Evolutionary conservation across 495 filamentous ascomycete genomes (phyloP).

Genomic region (Tetracladium marchalianum): DNA sequence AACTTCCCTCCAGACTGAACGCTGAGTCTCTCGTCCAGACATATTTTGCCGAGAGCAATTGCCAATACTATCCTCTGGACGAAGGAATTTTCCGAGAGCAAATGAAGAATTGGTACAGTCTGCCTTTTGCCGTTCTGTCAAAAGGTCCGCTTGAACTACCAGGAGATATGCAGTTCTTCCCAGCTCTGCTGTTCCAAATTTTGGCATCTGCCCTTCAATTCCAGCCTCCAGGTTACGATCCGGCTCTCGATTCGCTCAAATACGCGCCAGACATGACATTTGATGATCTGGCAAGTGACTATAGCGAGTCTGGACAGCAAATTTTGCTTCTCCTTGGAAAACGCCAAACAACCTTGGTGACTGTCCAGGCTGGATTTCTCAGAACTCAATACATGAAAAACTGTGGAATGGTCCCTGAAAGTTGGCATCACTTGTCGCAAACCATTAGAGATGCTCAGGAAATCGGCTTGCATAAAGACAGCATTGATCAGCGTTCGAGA

Average conservation of each 20-base stretch:
- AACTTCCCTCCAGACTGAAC: conserved; percentile 41
- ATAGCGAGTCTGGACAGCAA: conserved; percentile 44
- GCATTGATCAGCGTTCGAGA: conserved; percentile 27
- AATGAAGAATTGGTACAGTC: conserved; percentile 39
- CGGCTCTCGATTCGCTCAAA: conserved; percentile 39
- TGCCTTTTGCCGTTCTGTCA: conserved; percentile 34
- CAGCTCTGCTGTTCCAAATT: conserved; percentile 47
- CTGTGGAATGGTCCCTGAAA: conserved; percentile 37
- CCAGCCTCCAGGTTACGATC: conserved; percentile 35
- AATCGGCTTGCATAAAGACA: conserved; percentile 47
- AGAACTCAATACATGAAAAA: conserved; percentile 39
- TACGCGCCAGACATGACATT: conserved; percentile 50
- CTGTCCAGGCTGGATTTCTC: conserved; percentile 46
- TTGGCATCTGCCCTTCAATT: conserved; percentile 44
- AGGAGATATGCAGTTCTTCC: conserved; percentile 38
- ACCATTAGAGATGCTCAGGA: conserved; percentile 53
- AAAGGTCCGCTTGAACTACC: conserved; percentile 31
- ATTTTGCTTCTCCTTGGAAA: conserved; percentile 45
- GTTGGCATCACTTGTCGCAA: conserved; percentile 50
- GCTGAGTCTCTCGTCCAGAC: conserved; percentile 41
- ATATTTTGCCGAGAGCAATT: conserved; percentile 49
- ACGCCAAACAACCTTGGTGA: conserved; percentile 40
- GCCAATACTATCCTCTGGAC: conserved; percentile 48
- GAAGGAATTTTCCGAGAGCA: conserved; percentile 37
- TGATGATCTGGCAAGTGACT: conserved; percentile 46